Evolutionary conservation across 352 stramenopile species (phyloP).

Genomic region (Pythium volutum): DNA sequence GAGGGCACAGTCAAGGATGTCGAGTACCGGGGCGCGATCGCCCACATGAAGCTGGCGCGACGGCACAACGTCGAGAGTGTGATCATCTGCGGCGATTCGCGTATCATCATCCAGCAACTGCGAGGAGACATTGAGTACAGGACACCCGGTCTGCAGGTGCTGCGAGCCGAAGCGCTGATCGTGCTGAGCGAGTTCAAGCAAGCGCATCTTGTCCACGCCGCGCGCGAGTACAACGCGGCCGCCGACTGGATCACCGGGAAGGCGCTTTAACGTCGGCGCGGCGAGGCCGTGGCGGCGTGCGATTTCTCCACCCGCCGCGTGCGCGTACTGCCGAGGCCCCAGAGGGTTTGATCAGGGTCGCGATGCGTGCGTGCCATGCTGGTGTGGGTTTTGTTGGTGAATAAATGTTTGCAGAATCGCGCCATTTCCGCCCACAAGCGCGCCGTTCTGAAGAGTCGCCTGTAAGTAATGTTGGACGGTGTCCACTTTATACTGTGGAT

Average conservation of each 20-base stretch:
- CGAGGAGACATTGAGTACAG: constrained; percentile 27
- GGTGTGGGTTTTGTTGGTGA: too few relatives aligned
- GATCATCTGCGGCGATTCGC: constrained; percentile 26
- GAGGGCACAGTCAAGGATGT: constrained; percentile 26
- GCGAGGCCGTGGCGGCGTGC: too few relatives aligned
- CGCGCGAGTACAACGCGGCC: constrained; percentile 13
- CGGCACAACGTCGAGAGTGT: background rate
- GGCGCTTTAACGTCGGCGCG: too few relatives aligned
- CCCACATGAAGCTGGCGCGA: background rate
- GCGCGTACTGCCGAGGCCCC: too few relatives aligned
- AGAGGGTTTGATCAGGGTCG: too few relatives aligned
- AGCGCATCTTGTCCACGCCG: constrained; percentile 9
- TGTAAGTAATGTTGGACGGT: too few relatives aligned
- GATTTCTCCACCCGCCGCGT: too few relatives aligned
- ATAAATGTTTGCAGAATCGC: too few relatives aligned
- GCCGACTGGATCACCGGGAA: constrained; percentile 19
- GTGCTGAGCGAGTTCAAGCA: constrained; percentile 1
- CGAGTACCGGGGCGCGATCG: constrained; percentile 20
- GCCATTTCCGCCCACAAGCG: too few relatives aligned
- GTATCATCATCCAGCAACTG: constrained; percentile 19
- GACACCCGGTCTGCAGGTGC: constrained; percentile 8
- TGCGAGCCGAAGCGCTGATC: constrained; percentile 4
- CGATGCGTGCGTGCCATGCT: too few relatives aligned
- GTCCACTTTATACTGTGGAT: too few relatives aligned
- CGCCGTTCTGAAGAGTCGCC: too few relatives aligned